Evolutionary conservation across 1,284 basidiomycete genomes (phyloP).

Genomic region (Apiotrichum sp.): DNA sequence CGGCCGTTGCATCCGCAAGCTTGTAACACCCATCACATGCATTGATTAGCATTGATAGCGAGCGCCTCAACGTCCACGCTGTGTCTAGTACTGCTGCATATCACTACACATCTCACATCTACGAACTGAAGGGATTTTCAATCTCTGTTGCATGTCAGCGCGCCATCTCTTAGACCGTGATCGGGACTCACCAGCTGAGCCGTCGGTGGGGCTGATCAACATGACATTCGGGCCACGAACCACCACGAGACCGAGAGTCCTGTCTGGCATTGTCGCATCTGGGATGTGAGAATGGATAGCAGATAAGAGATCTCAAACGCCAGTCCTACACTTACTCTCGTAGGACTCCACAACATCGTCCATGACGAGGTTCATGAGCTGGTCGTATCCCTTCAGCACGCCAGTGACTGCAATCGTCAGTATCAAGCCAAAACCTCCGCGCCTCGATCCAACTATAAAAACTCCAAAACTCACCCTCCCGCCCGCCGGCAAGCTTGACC

Average conservation of each 20-base stretch:
- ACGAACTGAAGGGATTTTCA: conserved; percentile 43
- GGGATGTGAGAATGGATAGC: conserved; percentile 21
- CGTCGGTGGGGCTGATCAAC: conserved; percentile 84
- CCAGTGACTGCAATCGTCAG: conserved; percentile 64
- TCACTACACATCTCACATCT: neutral
- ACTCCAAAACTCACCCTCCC: conserved; percentile 63
- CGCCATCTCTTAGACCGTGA: no score
- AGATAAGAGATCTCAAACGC: no score
- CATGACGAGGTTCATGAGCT: conserved; percentile 81
- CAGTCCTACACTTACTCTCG: conserved; percentile 37
- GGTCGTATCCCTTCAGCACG: conserved; percentile 90
- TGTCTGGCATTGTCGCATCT: conserved; percentile 58
- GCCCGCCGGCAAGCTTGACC: conserved; percentile 93
- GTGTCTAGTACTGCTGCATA: neutral
- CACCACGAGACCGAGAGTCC: conserved; percentile 75
- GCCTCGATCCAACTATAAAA: no score
- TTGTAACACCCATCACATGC: conserved; percentile 9
- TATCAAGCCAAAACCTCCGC: neutral
- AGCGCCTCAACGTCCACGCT: neutral
- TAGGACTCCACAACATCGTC: conserved; percentile 49
- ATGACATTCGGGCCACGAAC: conserved; percentile 88
- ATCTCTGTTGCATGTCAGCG: conserved; percentile 32
- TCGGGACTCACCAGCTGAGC: conserved; percentile 56
- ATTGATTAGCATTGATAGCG: conserved; percentile 4
- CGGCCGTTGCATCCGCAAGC: conserved; percentile 4